A percentile compares a stretch with the other conserved stretches of the same genome.
These are phyloP conservation scores for Keithomyces neogunnii DNA, from an alignment of 2,329 filamentous ascomycete genomes.

Conservation along the genomic window DNA sequence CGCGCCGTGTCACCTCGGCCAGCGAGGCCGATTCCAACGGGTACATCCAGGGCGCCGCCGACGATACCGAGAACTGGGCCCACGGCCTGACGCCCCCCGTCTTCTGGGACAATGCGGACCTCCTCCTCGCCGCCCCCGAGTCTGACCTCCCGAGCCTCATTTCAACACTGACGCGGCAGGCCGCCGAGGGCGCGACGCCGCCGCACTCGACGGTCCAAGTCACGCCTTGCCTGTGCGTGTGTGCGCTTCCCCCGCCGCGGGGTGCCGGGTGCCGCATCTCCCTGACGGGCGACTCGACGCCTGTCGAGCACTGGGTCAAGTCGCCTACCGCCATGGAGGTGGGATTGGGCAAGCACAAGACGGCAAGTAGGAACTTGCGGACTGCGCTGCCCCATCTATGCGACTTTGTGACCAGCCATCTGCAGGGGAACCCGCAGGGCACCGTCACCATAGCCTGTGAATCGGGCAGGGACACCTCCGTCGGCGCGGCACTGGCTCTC, in stretches of 20 bases:
- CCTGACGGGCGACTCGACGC: constrained; percentile 34
- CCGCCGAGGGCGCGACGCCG: not conserved
- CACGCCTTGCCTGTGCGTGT: constrained; percentile 28
- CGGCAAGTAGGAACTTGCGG: constrained; percentile 77
- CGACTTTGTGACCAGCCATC: constrained; percentile 39
- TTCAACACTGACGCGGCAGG: constrained; percentile 19
- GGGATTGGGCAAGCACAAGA: constrained; percentile 62
- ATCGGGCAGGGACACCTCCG: constrained; percentile 70
- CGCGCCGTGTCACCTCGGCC: constrained; percentile 53
- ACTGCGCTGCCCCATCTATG: constrained; percentile 56
- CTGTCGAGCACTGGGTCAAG: constrained; percentile 31
- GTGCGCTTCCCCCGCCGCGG: constrained; percentile 19
- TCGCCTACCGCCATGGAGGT: constrained; percentile 41
- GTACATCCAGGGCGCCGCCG: constrained; percentile 91
- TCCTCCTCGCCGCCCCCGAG: constrained; percentile 57
- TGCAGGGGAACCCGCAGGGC: constrained; percentile 15
- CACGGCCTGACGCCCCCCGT: constrained; percentile 65
- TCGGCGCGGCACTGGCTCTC: constrained; percentile 68
- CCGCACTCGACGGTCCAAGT: constrained; percentile 16
- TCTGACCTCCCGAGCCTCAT: constrained; percentile 50
- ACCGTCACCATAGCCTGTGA: constrained; percentile 59
- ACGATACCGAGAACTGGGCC: constrained; percentile 93
- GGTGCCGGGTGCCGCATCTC: constrained; percentile 29
- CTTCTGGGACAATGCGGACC: constrained; percentile 66
- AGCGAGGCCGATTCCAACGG: constrained; percentile 53